A percentile compares a stretch with the other conserved stretches of the same genome.
Evolutionary conservation across 768 basidiomycete species (phyloP).

Genomic region (Exidia glandulosa): DNA sequence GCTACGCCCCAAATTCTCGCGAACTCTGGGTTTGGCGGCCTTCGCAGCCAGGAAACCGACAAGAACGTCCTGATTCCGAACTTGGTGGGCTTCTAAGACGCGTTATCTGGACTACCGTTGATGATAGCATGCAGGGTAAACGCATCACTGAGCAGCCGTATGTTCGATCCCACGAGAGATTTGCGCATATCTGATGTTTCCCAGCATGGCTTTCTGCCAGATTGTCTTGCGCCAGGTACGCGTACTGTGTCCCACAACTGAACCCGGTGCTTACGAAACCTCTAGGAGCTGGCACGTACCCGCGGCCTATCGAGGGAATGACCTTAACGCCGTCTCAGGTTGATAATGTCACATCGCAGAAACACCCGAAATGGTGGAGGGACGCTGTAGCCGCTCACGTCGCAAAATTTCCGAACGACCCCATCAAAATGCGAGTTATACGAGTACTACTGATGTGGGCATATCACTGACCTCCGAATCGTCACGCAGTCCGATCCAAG

Average conservation of each 20-base stretch:
- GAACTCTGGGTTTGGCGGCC: conserved; percentile 8
- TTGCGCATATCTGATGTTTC: not conserved
- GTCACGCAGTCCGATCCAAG: conserved; percentile 8
- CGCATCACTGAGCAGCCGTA: conserved; percentile 15
- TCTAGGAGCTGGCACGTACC: not conserved
- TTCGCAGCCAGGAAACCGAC: not conserved
- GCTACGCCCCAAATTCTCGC: conserved; percentile 8
- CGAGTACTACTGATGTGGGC: conserved; percentile 8
- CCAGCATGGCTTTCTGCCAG: conserved; percentile 14
- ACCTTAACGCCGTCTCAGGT: too few species aligned
- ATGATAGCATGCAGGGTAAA: conserved; percentile 7
- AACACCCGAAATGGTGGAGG: too few species aligned
- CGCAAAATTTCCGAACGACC: too few species aligned
- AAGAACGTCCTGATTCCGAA: conserved; percentile 5
- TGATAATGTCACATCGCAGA: conserved; percentile 16
- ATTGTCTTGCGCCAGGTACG: conserved; percentile 8
- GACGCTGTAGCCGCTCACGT: too few species aligned
- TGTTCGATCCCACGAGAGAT: not conserved
- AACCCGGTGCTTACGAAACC: too few species aligned
- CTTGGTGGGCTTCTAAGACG: conserved; percentile 3
- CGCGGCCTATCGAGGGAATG: too few species aligned
- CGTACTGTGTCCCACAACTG: not conserved
- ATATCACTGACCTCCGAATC: not conserved
- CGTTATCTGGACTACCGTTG: not conserved
- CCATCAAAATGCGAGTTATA: too few species aligned